Evolutionary conservation across 352 stramenopile species (phyloP), one percentile per base, ranked within the genome.

Genomic region (Globisporangium polare): DNA sequence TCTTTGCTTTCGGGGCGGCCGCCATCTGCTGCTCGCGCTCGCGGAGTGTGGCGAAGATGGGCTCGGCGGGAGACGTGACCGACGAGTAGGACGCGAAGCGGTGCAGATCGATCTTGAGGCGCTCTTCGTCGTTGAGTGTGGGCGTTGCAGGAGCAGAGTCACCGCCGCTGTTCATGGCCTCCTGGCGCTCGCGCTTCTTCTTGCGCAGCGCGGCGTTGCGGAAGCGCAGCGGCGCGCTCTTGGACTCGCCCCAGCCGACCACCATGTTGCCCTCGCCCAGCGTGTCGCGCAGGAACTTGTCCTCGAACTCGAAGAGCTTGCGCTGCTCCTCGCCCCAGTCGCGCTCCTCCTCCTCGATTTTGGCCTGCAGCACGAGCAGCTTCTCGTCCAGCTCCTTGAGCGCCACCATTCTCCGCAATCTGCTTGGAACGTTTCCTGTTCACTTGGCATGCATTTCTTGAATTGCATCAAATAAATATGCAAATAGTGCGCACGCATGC

Each of bases 281-380:
- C 46, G 79, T 91, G 43, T 90, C 79, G 29, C 75, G 72, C 62
- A 93, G 63, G 33, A 86, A 90, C 41, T 74, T 80, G 24, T 90
- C 83, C 68, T 93, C 83, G 24, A 89, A 71, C 69, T 93, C 83
- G 47, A 74, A 90, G 35, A 93, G 74, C 67, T 89, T 88, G 59
- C 77, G 69, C 54, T 85, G 71, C 60, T 91, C 74, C 49, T 90
- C 81, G 13, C 56, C 20, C 77, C 79, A 87, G 58, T 89, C 79
- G 41, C 42, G 41, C 58, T 81, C 70, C 51, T 92, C 83, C 43
- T 72, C 65, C 29, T 46, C 62, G 29, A 80, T 63, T 69, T 83
- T 73, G 10, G 57, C 60, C 50, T 74, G 68, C 55, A 89, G 66
- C 55, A 51, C 53, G 22, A 71, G 71, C 63, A 92, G 69, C 57